phyloP scores from a whole-genome alignment of 495 filamentous ascomycete genomes.

The Penicillium dipodomyicola region DNA sequence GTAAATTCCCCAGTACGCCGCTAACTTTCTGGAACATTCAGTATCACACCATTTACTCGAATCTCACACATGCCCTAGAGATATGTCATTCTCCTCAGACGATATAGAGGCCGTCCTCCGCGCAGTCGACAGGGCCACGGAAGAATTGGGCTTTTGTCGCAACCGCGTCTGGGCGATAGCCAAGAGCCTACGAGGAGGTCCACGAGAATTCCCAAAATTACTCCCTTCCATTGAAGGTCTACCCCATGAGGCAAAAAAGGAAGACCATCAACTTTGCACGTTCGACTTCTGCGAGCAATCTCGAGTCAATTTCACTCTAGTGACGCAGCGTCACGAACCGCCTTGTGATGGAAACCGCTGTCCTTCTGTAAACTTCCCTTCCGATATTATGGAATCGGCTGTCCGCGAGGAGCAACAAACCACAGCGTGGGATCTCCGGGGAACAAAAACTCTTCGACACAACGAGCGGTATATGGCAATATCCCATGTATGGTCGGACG shows the following conservation, averaged over 20 bases:
- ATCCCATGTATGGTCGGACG: constrained; percentile 34
- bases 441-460: background rate
- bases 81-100: background rate
- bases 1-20: background rate
- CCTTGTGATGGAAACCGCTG: constrained; percentile 10
- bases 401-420: background rate
- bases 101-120: background rate
- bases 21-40: background rate
- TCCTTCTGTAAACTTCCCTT: background rate
- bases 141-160: constrained; percentile 21
- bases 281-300: constrained; percentile 25
- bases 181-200: constrained; percentile 5
- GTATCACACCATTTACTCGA: background rate
- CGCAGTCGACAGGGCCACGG: background rate
- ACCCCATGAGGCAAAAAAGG: too few species aligned
- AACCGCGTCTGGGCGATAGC: constrained; percentile 27
- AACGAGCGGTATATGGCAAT: constrained; percentile 27
- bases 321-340: constrained; percentile 24
- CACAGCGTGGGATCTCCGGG: constrained; percentile 1
- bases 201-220: constrained; percentile 1
- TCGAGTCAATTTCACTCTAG: constrained; percentile 19
- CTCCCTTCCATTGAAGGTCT: background rate
- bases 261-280: constrained; percentile 17
- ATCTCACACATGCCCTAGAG: background rate
- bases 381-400: background rate